A percentile compares a stretch with the other conserved stretches of the same genome.
phyloP scores from a whole-genome alignment of 2,329 filamentous ascomycete genomes.

The Scytalidium sp. region DNA sequence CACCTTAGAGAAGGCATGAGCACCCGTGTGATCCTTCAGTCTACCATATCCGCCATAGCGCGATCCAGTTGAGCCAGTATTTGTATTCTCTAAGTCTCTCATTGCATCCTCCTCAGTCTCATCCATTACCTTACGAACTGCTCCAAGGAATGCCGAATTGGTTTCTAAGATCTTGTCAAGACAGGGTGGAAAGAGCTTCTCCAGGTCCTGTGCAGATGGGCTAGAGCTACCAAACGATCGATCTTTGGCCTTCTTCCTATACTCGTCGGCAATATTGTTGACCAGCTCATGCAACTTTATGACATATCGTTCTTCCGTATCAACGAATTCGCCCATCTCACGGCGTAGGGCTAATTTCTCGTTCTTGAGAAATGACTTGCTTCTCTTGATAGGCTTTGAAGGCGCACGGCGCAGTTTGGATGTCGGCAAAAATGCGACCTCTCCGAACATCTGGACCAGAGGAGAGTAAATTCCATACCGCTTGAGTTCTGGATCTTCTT shows the following conservation, averaged over 20 bases:
- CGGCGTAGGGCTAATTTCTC: slow-evolving; percentile 83
- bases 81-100: slow-evolving; percentile 66
- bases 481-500: slow-evolving; percentile 59
- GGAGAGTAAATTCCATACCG: slow-evolving; percentile 78
- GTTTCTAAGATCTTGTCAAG: slow-evolving; percentile 77
- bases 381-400: slow-evolving; percentile 79
- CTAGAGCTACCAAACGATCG: slow-evolving; percentile 61
- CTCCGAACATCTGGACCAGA: slow-evolving; percentile 75
- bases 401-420: slow-evolving; percentile 80
- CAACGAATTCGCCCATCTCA: slow-evolving; percentile 85
- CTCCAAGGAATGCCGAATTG: slow-evolving; percentile 77
- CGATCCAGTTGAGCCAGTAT: slow-evolving; percentile 43
- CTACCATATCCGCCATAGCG: slow-evolving; percentile 42
- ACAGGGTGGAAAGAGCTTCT: slow-evolving; percentile 76
- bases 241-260: slow-evolving; percentile 65
- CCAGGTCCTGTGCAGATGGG: slow-evolving; percentile 68
- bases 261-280: slow-evolving; percentile 75
- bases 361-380: slow-evolving; percentile 71
- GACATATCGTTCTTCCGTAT: slow-evolving; percentile 94
- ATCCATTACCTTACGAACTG: slow-evolving; percentile 73
- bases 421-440: slow-evolving; percentile 83
- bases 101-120: slow-evolving; percentile 79
- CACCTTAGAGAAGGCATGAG: slow-evolving; percentile 72
- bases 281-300: slow-evolving; percentile 82
- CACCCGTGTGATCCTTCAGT: slow-evolving; percentile 71